Evolutionary conservation across 257 asterid genomes (phyloP).

Genomic region (Fraxinus excelsior): DNA sequence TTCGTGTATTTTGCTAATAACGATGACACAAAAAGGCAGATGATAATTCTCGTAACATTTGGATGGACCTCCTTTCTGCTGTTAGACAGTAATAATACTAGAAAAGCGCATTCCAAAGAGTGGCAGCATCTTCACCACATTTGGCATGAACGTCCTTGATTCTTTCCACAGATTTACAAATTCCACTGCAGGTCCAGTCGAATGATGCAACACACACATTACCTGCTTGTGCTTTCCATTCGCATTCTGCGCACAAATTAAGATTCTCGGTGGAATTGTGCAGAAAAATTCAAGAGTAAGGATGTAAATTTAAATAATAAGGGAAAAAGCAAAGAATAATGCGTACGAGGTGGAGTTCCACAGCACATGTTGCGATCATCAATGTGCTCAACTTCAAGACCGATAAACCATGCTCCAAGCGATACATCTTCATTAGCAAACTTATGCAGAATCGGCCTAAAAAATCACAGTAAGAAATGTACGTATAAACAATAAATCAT

Average conservation of each 20-base stretch:
- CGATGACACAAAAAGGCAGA: background rate
- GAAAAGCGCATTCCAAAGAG: conserved; percentile 49
- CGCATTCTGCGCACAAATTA: conserved; percentile 42
- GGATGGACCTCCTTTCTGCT: background rate
- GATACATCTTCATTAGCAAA: conserved; percentile 69
- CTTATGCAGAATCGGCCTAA: conserved; percentile 57
- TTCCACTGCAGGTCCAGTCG: conserved; percentile 72
- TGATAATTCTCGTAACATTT: background rate
- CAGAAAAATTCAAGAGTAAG: background rate
- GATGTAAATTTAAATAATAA: background rate
- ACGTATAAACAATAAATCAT: too few species aligned
- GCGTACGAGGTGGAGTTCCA: conserved; percentile 53
- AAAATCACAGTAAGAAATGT: background rate
- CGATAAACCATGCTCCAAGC: conserved; percentile 63
- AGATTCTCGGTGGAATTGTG: background rate
- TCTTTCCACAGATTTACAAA: conserved; percentile 57
- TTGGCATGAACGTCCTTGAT: conserved; percentile 52
- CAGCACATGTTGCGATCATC: conserved; percentile 61
- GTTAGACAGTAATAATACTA: conserved; percentile 10
- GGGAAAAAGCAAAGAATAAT: background rate
- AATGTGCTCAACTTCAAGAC: conserved; percentile 59
- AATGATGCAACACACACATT: conserved; percentile 51
- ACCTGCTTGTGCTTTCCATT: conserved; percentile 53
- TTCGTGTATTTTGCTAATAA: background rate
- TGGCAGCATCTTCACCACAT: conserved; percentile 52